These are phyloP conservation scores for Yamadazyma aaseri DNA, from an alignment of 1,139 yeast species.

Conservation along the genomic window DNA sequence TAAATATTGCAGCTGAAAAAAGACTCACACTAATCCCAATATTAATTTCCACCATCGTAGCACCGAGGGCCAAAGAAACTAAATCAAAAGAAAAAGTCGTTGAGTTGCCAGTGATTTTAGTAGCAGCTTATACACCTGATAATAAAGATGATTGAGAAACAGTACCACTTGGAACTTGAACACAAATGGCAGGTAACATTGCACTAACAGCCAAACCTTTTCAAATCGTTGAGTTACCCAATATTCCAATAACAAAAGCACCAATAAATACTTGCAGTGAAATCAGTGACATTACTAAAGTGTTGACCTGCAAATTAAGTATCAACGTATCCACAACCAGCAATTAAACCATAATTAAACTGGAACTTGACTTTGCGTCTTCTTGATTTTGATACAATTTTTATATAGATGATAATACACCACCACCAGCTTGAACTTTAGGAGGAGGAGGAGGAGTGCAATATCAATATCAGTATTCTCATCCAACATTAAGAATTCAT, in stretches of 20 bases:
- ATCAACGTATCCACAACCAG: conserved; percentile 79
- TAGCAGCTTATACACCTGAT: conserved; percentile 76
- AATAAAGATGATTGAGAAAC: conserved; percentile 85
- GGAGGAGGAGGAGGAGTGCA: conserved; percentile 80
- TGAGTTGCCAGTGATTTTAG: conserved; percentile 52
- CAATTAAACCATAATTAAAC: conserved; percentile 45
- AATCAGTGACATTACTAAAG: conserved; percentile 70
- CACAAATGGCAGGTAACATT: conserved; percentile 93
- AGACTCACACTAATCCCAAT: conserved; percentile 93
- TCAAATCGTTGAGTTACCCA: conserved; percentile 83
- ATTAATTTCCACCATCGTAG: conserved; percentile 88
- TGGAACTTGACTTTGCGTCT: conserved; percentile 24
- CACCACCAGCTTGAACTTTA: conserved; percentile 75
- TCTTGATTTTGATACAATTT: conserved; percentile 58
- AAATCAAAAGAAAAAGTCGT: conserved; percentile 19
- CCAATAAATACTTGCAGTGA: conserved; percentile 86
- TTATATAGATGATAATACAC: conserved; percentile 75
- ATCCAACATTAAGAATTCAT: conserved; percentile 33
- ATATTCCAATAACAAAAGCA: conserved; percentile 85
- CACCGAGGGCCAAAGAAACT: conserved; percentile 59
- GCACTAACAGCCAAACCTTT: conserved; percentile 96
- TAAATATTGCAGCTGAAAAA: conserved; percentile 84
- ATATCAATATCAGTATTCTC: conserved; percentile 50
- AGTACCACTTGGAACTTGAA: conserved; percentile 92
- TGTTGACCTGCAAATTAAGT: conserved; percentile 81